phyloP scores from a whole-genome alignment of 805 yeast species.

The Crinitomyces ghanaensis region DNA sequence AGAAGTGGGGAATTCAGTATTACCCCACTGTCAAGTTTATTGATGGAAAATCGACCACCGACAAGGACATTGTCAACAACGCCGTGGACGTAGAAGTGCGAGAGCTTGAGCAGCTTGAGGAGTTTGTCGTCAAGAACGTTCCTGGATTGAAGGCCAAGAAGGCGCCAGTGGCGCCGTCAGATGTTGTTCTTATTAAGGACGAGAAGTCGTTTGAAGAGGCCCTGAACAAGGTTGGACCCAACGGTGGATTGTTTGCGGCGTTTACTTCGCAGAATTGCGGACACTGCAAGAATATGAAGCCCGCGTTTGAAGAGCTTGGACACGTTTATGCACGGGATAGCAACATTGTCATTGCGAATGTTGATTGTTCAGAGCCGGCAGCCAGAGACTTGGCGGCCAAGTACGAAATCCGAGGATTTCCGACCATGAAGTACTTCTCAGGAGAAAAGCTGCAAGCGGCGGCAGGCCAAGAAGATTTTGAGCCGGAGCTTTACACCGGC shows the following conservation, averaged over 20 bases:
- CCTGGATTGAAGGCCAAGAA: constrained; percentile 4
- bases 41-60: constrained; percentile 35
- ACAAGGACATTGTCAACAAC: too few species aligned
- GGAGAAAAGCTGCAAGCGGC: too few species aligned
- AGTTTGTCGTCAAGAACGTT: constrained; percentile 30
- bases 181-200: constrained; percentile 15
- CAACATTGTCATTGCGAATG: constrained; percentile 33
- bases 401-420: constrained; percentile 37
- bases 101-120: constrained; percentile 37
- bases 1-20: constrained; percentile 43
- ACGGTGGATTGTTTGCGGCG: constrained; percentile 33
- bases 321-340: constrained; percentile 32
- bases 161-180: constrained; percentile 3
- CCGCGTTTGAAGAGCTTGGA: constrained; percentile 41
- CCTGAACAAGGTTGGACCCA: constrained; percentile 27
- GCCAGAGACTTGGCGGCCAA: constrained; percentile 30
- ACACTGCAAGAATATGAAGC: constrained; percentile 43
- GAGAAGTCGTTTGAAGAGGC: constrained; percentile 35
- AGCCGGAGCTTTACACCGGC: constrained; percentile 41
- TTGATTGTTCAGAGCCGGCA: constrained; percentile 36
- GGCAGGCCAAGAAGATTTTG: constrained; percentile 34
- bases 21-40: constrained; percentile 57
- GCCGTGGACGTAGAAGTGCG: constrained; percentile 46
- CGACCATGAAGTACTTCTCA: constrained; percentile 46
- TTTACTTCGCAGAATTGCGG: constrained; percentile 53